Conservation (phyloP, 305 asterid genomes). For the Lippia alba region DNA sequence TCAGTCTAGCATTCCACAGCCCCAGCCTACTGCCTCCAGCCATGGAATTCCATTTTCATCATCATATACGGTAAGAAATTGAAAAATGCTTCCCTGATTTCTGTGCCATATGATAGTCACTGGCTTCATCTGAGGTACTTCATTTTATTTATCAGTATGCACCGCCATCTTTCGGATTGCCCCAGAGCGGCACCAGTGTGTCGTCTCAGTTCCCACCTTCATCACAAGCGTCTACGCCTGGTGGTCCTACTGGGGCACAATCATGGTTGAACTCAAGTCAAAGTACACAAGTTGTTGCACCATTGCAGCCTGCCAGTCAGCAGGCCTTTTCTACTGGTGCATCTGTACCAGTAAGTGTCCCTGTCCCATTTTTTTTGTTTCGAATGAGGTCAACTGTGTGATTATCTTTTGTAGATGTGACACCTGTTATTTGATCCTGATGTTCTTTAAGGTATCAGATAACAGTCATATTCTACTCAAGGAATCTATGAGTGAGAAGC, state of each 20-base stretch:
- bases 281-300: constrained; percentile 61
- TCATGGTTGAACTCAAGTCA: constrained; percentile 77
- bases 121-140: constrained; percentile 31
- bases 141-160: constrained; percentile 53
- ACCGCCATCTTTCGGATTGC: constrained; percentile 66
- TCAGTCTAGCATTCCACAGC: constrained; percentile 63
- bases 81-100: constrained; percentile 4
- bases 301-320: constrained; percentile 58
- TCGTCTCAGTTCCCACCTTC: constrained; percentile 69
- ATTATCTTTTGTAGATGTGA: too few relatives aligned
- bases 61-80: constrained; percentile 65
- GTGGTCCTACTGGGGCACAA: constrained; percentile 59
- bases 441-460: too few relatives aligned
- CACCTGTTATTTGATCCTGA: too few relatives aligned
- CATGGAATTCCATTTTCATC: constrained; percentile 67
- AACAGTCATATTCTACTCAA: background rate
- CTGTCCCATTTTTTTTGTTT: constrained; percentile 21
- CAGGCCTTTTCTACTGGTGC: constrained; percentile 49
- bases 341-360: constrained; percentile 54
- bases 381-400: background rate
- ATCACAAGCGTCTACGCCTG: constrained; percentile 66
- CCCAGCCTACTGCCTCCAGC: constrained; percentile 61
- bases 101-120: constrained; percentile 15
- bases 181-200: constrained; percentile 52
- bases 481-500: background rate